Percentiles rank a stretch among this genome's conserved stretches.
These are phyloP conservation scores for Leccinum griseonigrum DNA, from an alignment of 1,284 basidiomycete species.

Conservation along the genomic window DNA sequence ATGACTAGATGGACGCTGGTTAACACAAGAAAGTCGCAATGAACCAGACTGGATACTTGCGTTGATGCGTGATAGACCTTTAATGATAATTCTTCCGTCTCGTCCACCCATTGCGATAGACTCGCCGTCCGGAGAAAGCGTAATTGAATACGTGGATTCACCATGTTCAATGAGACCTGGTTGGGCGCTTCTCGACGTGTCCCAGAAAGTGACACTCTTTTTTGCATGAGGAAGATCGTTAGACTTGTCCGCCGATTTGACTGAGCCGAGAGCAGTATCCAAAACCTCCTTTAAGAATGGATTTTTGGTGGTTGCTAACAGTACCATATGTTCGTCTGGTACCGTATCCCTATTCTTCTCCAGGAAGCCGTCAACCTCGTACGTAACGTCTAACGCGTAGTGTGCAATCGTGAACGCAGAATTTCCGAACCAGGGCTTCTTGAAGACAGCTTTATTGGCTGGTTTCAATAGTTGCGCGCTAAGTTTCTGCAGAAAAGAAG, in stretches of 20 bases:
- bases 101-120: background rate
- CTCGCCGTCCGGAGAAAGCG: background rate
- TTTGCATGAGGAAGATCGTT: constrained; percentile 42
- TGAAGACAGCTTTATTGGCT: constrained; percentile 88
- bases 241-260: constrained; percentile 54
- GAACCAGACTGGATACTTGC: no score
- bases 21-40: no score
- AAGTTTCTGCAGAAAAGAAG: constrained; percentile 93
- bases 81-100: background rate
- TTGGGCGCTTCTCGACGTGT: background rate
- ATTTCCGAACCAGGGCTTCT: constrained; percentile 95
- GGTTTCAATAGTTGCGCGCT: constrained; percentile 85
- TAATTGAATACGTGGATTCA: background rate
- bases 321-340: constrained; percentile 93
- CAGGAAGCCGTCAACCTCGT: constrained; percentile 98
- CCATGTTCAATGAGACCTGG: background rate
- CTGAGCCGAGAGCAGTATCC: constrained; percentile 81
- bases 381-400: constrained; percentile 97
- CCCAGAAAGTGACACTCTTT: background rate
- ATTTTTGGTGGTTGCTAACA: constrained; percentile 87
- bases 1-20: no score
- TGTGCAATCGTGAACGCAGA: constrained; percentile 98
- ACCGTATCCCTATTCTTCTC: constrained; percentile 99
- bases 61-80: no score
- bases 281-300: constrained; percentile 93